Conservation (phyloP, 805 yeast species). For the Candida xyloterini region DNA sequence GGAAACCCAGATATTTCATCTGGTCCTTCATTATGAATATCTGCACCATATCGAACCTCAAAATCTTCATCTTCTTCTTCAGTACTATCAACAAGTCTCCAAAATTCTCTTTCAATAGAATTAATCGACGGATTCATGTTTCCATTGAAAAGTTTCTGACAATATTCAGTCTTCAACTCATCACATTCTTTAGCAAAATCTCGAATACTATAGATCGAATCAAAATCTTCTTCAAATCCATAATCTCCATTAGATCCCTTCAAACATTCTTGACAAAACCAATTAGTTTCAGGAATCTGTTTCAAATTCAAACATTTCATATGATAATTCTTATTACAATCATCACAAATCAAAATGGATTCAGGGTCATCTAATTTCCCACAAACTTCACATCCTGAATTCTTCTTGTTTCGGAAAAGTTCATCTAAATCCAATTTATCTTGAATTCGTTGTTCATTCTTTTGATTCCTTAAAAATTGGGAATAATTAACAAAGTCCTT, state of each 20-base stretch:
- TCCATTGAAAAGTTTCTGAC: slow-evolving; percentile 33
- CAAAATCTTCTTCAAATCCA: slow-evolving; percentile 70
- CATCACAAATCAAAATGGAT: slow-evolving; percentile 61
- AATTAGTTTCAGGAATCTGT: slow-evolving; percentile 53
- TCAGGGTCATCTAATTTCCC: slow-evolving; percentile 42
- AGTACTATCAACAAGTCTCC: slow-evolving; percentile 42
- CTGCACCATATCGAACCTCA: slow-evolving; percentile 81
- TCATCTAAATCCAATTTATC: slow-evolving; percentile 4
- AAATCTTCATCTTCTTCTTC: slow-evolving; percentile 37
- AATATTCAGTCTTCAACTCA: slow-evolving; percentile 44
- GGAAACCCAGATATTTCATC: slow-evolving; percentile 81
- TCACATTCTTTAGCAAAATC: slow-evolving; percentile 60
- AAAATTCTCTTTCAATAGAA: slow-evolving; percentile 60
- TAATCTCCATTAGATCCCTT: slow-evolving; percentile 77
- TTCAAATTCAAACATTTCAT: slow-evolving; percentile 55
- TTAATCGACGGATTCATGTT: slow-evolving; percentile 37
- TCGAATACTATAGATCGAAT: slow-evolving; percentile 44
- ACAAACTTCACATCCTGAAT: slow-evolving; percentile 40
- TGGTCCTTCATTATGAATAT: slow-evolving; percentile 62
- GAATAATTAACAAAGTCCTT: slow-evolving; percentile 20
- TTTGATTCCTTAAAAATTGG: slow-evolving; percentile 15
- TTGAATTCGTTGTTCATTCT: slow-evolving; percentile 1
- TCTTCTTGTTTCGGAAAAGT: slow-evolving; percentile 9
- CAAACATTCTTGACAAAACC: slow-evolving; percentile 86
- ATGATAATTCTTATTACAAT: slow-evolving; percentile 72